Evolutionary conservation across 495 filamentous ascomycete species (phyloP), one percentile per base, ranked within the genome.

Genomic region (Penicillium antarcticum): DNA sequence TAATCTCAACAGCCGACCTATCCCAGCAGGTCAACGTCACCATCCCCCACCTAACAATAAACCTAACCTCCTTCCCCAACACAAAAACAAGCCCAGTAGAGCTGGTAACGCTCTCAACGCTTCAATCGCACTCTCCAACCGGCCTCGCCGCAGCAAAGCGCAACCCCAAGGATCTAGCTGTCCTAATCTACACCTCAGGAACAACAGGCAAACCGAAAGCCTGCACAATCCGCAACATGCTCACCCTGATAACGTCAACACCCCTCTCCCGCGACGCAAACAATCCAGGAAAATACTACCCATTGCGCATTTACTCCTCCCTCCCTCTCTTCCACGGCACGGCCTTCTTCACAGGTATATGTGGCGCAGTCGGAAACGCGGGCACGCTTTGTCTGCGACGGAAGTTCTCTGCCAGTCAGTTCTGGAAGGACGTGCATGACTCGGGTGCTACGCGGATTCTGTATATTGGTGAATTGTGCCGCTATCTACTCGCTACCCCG

Each of bases 181-280:
- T 84, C 10, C 73, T 96, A 26, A 90, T 96, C 39, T 96, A 87
- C 67, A 96, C 91, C 5, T 83, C 85, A 31, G 91, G 91, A 4
- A 96, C 91, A 3, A 96, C 91, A 0, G 94, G 94, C 5, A 77
- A 96, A 37, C 94, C 94, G 0, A 98, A 98, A 66, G 83, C 90
- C 5, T 95, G 91, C 11, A 83, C 89, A 16, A 79, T 97, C 5
- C 80, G 79, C 33, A 75, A 90, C 51, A 69, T 75, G 14, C 73
- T 89, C 34, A 58, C 62, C 2, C 38, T 73, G 4, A 79, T 76
- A 10, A 73, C 72, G 5, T 71, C 73, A n/a, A 77, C 51, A 13
- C 65, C 76, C 0, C 49, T 69, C 2, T 61, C 70, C 8, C 36
- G 52, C 23, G 77, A 78, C 37, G 45, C 54, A 19, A 59, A 66